Percentiles rank a stretch among this genome's conserved stretches.
These are phyloP conservation scores for Odontarrhena argentea DNA, from an alignment of 345 rosid species.

Conservation along the genomic window DNA sequence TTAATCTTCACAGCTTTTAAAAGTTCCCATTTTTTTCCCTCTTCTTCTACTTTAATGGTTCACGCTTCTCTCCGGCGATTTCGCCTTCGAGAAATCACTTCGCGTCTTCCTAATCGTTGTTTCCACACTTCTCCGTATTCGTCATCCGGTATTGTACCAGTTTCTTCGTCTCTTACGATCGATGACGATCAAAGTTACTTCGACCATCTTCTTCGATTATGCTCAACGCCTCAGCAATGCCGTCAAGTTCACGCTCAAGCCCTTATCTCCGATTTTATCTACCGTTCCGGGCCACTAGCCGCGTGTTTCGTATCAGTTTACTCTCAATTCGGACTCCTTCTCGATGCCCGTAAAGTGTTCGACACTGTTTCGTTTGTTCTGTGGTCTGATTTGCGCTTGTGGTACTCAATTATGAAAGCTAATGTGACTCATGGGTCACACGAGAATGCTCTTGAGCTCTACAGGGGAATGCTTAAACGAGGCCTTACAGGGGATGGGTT, in stretches of 20 bases:
- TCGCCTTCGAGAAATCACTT: conserved; percentile 30
- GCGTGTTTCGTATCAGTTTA: conserved; percentile 57
- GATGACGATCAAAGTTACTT: conserved; percentile 42
- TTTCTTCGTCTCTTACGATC: conserved; percentile 23
- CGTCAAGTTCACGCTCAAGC: conserved; percentile 51
- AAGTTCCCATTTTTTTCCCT: not conserved
- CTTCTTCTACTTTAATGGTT: conserved; percentile 25
- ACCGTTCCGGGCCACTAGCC: conserved; percentile 54
- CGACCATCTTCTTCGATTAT: conserved; percentile 46
- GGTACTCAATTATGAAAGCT: conserved; percentile 62
- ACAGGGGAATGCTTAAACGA: conserved; percentile 49
- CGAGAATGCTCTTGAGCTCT: conserved; percentile 50
- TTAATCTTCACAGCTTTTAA: not conserved
- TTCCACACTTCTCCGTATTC: conserved; percentile 26
- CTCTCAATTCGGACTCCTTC: conserved; percentile 48
- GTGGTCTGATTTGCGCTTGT: conserved; percentile 47
- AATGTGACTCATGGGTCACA: conserved; percentile 49
- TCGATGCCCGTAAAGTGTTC: conserved; percentile 55
- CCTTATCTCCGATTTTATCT: conserved; percentile 39
- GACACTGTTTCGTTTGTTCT: conserved; percentile 40
- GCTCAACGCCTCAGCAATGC: conserved; percentile 43
- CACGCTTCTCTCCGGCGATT: conserved; percentile 34
- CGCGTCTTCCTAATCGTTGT: conserved; percentile 13
- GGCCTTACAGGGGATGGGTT: conserved; percentile 62
- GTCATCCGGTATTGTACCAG: conserved; percentile 23